Base-by-base conservation (phyloP, 202 grass and related monocot species). In the Panicum virgatum region DNA sequence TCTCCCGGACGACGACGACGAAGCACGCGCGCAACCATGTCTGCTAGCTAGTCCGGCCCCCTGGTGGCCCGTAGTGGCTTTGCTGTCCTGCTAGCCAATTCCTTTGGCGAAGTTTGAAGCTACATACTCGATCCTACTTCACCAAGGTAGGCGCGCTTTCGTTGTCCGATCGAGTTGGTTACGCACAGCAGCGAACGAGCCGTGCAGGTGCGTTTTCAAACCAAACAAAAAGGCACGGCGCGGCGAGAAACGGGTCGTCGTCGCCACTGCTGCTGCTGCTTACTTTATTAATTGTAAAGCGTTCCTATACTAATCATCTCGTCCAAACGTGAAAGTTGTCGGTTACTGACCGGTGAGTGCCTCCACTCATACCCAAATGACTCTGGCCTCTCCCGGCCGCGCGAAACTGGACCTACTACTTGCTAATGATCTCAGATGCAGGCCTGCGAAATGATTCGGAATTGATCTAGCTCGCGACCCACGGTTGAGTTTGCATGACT, bases 51-150 rank as follows among this genome's bases (percentile, higher is more conserved):
- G 3, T 12, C 15, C 25, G 32, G 47, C n/a, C n/a, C 32, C 22
- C 27, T 15, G 62, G 7, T 38, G 47, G 20, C 27, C 12, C 56
- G 25, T 36, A 34, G 38, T 8, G 37, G 4, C 61, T 51, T 77
- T 34, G 32, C 32, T 34, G 73, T 85, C 78, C 78, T 60, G 66
- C 37, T 72, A 30, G 66, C 37, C 66, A 30, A 30, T 34, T 34
- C 46, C 48, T 59, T 85, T 82, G 82, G 77, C 65, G 50, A 85
- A 66, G 72, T 71, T 89, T 59, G 47, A 82, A 85, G 82, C 82
- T 77, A 34, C 32, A n/a, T n/a, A n/a, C n/a, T n/a, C n/a, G n/a
- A n/a, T 4, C 32, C 32, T 34, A 81, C 82, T 76, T 50, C 78
- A 72, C 48, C 46, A 77, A 78, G 87, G 87, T 89, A 73, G 87